Conservation (phyloP, 1,139 yeast genomes). For the Pneumocystis canis region DNA sequence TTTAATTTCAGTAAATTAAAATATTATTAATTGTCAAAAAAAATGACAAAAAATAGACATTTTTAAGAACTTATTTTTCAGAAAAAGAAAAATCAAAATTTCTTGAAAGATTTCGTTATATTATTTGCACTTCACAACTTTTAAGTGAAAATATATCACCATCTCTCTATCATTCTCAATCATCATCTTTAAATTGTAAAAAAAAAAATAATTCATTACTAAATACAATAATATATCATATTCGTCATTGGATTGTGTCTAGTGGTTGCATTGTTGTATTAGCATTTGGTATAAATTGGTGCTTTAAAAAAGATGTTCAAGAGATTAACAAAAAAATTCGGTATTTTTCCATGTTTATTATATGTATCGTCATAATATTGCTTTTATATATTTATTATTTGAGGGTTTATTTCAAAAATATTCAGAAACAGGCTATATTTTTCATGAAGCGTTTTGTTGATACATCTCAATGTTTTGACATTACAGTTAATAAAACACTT, state of each 20-base stretch:
- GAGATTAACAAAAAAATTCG: constrained; percentile 5
- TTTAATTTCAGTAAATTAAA: not conserved
- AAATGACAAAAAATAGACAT: constrained; percentile 9
- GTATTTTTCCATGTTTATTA: constrained; percentile 18
- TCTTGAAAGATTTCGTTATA: constrained; percentile 33
- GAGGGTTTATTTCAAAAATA: constrained; percentile 21
- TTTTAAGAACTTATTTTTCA: constrained; percentile 17
- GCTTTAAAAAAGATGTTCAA: constrained; percentile 9
- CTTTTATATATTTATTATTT: constrained; percentile 18
- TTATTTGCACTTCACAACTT: constrained; percentile 31
- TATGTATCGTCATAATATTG: constrained; percentile 11
- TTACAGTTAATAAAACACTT: constrained; percentile 22
- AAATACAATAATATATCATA: constrained; percentile 14
- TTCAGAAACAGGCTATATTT: constrained; percentile 24
- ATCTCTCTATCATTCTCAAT: constrained; percentile 11
- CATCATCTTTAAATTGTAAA: not conserved
- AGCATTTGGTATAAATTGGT: constrained; percentile 23
- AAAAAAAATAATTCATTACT: constrained; percentile 1
- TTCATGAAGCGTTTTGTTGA: constrained; percentile 22
- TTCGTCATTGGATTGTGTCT: constrained; percentile 23
- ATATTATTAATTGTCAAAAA: not conserved
- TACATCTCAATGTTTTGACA: constrained; percentile 23
- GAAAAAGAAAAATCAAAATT: constrained; percentile 25
- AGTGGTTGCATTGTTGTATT: constrained; percentile 27
- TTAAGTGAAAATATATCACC: constrained; percentile 24